Evolutionary conservation across 2,329 filamentous ascomycete genomes (phyloP).

Genomic region (Zasmidium cellare): DNA sequence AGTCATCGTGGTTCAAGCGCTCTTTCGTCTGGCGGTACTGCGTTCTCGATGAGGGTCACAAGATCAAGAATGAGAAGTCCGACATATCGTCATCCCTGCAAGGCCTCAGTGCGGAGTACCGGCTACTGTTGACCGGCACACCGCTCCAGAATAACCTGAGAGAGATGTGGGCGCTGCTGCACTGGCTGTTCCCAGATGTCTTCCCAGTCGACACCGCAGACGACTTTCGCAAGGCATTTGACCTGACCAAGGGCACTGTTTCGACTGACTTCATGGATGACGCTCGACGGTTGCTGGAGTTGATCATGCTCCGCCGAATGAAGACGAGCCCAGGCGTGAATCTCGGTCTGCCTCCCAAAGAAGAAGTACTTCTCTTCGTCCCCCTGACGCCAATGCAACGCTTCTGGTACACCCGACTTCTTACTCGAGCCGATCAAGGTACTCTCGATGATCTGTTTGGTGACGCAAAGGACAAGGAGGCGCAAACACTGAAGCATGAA

Average conservation of each 20-base stretch:
- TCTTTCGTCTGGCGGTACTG: slow-evolving; percentile 55
- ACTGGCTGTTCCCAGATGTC: slow-evolving; percentile 61
- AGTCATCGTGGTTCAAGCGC: slow-evolving; percentile 51
- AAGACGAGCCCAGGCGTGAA: slow-evolving; percentile 57
- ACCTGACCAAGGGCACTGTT: slow-evolving; percentile 56
- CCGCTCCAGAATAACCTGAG: slow-evolving; percentile 60
- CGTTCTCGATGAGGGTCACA: slow-evolving; percentile 57
- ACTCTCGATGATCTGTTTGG: slow-evolving; percentile 56
- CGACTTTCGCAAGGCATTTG: slow-evolving; percentile 58
- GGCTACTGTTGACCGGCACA: slow-evolving; percentile 55
- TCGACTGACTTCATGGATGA: slow-evolving; percentile 55
- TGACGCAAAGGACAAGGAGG: slow-evolving; percentile 47
- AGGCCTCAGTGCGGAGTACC: slow-evolving; percentile 48
- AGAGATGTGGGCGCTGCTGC: slow-evolving; percentile 59
- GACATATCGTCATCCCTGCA: slow-evolving; percentile 46
- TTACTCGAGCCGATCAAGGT: slow-evolving; percentile 55
- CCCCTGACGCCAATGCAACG: slow-evolving; percentile 60
- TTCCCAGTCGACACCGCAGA: slow-evolving; percentile 53
- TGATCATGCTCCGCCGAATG: slow-evolving; percentile 61
- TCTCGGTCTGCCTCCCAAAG: slow-evolving; percentile 57
- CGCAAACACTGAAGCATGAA: slow-evolving; percentile 39
- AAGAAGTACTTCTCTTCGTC: slow-evolving; percentile 58
- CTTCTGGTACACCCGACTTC: slow-evolving; percentile 58
- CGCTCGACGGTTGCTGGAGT: slow-evolving; percentile 53
- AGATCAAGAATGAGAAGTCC: slow-evolving; percentile 51